Evolutionary conservation across 805 yeast genomes (phyloP), one percentile per base, ranked within the genome.

Genomic region (Phaffomyces antillensis): DNA sequence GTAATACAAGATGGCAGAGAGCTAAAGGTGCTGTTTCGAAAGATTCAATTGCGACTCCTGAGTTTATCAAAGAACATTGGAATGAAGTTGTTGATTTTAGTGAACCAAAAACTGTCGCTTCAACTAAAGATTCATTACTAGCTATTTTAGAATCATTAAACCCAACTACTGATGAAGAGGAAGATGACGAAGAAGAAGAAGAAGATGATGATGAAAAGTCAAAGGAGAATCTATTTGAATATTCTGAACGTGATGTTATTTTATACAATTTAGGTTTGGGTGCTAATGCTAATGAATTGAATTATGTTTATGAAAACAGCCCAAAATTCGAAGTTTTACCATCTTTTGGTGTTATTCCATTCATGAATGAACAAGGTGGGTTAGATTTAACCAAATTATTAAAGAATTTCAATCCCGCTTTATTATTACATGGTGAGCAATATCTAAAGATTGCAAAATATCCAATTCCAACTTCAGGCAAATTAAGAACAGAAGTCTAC

Each of bases 391-490:
- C 75, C 49, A 70, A 73, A 47, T 63, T 82, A 37, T 80, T 91
- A 54, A 84, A 81, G 47, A 81, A 86, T 67, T 91, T 87, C 73
- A 86, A 87, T 66, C 96, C 93, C 49, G 83, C 88, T 79, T 74
- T 83, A 66, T 73, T 91, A 59, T 75, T 91, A 54, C 98, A 91
- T 63, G 99, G 98, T 48, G 99, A 91, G 68, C 97, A 91, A 64
- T 91, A 85, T 66, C 71, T 90, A 55, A 88, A 80, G 65, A 64
- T 91, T 51, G 73, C 73, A 52, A 77, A 81, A 63, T 81, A 76
- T 71, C 93, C 95, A 46, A 72, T 91, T 46, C 95, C 96, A 50
- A 77, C 85, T 1, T 72, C 75, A 50, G 95, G 82, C 4, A 61
- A 66, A 2, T 64, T 89, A 37, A 72, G 66, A 44, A 85, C 95